phyloP scores from a whole-genome alignment of 2,329 filamentous ascomycete genomes.

The Berkeleyomyces basicola region DNA sequence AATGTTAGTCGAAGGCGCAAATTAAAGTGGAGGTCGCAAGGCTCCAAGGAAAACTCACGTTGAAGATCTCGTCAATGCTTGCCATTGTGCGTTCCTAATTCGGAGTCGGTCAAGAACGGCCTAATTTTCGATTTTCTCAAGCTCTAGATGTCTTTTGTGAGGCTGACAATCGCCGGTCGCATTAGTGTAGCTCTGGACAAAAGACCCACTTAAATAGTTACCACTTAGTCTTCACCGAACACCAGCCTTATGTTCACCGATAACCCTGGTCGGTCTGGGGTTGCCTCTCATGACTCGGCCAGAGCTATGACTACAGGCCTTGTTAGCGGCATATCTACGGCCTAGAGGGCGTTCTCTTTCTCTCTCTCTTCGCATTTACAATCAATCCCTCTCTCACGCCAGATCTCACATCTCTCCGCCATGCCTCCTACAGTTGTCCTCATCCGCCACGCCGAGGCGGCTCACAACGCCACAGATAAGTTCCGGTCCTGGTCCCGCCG shows the following conservation, averaged over 20 bases:
- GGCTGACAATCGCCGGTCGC: neutral
- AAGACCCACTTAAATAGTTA: neutral
- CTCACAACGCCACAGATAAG: slow-evolving; percentile 38
- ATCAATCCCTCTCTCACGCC: neutral
- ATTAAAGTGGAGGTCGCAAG: neutral
- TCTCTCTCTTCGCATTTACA: neutral
- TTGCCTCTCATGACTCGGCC: neutral
- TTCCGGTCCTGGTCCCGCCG: slow-evolving; percentile 16
- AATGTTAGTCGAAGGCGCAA: neutral
- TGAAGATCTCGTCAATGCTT: slow-evolving; percentile 43
- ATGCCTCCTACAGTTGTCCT: slow-evolving; percentile 54
- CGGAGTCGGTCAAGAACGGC: too few species aligned
- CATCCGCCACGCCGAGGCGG: slow-evolving; percentile 70
- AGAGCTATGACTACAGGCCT: neutral
- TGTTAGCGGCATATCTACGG: neutral
- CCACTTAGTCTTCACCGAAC: neutral
- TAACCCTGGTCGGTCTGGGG: neutral
- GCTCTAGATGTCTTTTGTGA: neutral
- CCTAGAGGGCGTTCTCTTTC: too few species aligned
- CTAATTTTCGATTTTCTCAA: neutral
- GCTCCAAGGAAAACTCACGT: slow-evolving; percentile 21
- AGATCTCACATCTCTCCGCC: neutral
- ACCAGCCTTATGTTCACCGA: slow-evolving; percentile 2
- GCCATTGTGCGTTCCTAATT: slow-evolving; percentile 26
- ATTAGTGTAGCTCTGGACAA: neutral